These are phyloP conservation scores for Phytopythium vexans DNA, from an alignment of 352 stramenopile genomes.

Conservation along the genomic window DNA sequence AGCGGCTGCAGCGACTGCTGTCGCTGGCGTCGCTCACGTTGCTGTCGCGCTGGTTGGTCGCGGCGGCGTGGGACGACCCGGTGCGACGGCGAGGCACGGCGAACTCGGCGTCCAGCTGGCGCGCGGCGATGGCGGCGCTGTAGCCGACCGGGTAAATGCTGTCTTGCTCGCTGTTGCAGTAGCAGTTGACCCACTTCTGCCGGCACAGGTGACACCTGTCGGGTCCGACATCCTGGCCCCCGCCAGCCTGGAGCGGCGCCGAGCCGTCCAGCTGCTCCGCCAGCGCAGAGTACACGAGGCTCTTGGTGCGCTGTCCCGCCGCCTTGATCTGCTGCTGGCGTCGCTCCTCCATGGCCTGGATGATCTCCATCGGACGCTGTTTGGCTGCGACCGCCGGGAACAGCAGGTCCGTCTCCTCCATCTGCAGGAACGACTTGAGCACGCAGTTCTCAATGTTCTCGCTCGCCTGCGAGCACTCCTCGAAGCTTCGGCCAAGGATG, in stretches of 20 bases:
- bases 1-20: conserved; percentile 65
- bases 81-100: neutral
- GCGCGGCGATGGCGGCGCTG: conserved; percentile 9
- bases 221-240: conserved; percentile 45
- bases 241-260: conserved; percentile 24
- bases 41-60: conserved; percentile 21
- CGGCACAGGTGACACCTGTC: conserved; percentile 76
- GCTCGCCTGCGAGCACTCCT: conserved; percentile 60
- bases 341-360: conserved; percentile 70
- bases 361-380: conserved; percentile 52
- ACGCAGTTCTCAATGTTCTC: conserved; percentile 72
- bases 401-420: conserved; percentile 53
- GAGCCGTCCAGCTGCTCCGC: conserved; percentile 34
- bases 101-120: conserved; percentile 6
- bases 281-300: conserved; percentile 34
- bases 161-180: conserved; percentile 83
- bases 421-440: conserved; percentile 72
- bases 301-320: conserved; percentile 52
- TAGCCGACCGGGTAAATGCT: conserved; percentile 47
- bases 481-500: conserved; percentile 66
- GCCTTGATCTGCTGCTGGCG: conserved; percentile 71
- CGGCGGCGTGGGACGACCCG: neutral
- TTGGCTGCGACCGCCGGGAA: conserved; percentile 52
- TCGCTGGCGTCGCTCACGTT: conserved; percentile 54
- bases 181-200: conserved; percentile 87